A percentile compares a stretch with the other conserved stretches of the same genome.
These are phyloP conservation scores for Fraxinus americana DNA, from an alignment of 257 asterid genomes.

Conservation along the genomic window DNA sequence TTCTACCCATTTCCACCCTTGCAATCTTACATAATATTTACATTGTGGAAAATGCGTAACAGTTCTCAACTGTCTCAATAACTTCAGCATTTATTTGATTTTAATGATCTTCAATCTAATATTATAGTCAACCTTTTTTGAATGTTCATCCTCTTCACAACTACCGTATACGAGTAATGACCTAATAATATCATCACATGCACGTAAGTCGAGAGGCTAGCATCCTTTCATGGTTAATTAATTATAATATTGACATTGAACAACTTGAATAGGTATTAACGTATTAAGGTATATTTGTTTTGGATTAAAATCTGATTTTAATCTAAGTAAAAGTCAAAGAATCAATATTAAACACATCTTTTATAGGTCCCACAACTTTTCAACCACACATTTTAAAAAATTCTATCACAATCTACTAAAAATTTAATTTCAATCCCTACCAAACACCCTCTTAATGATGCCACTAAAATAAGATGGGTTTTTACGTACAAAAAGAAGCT, in stretches of 20 bases:
- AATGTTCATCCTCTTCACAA: slow-evolving; percentile 11
- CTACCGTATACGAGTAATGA: background rate
- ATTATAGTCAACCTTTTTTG: slow-evolving; percentile 7
- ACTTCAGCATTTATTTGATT: slow-evolving; percentile 54
- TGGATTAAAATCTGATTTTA: too few relatives aligned
- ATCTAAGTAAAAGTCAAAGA: too few relatives aligned
- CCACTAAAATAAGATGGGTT: background rate
- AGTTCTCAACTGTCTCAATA: slow-evolving; percentile 50
- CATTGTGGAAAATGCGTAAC: too few relatives aligned
- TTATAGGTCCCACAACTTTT: too few relatives aligned
- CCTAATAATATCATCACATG: slow-evolving; percentile 36
- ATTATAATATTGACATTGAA: slow-evolving; percentile 36
- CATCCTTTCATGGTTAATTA: slow-evolving; percentile 21
- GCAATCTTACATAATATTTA: too few relatives aligned
- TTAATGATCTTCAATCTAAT: slow-evolving; percentile 47
- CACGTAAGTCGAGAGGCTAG: slow-evolving; percentile 4
- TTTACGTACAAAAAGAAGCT: background rate
- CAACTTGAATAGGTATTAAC: slow-evolving; percentile 15
- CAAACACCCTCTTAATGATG: background rate
- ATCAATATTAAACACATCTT: too few relatives aligned
- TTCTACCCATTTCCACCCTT: too few relatives aligned
- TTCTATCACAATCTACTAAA: too few relatives aligned
- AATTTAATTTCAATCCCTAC: too few relatives aligned
- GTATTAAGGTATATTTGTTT: too few relatives aligned
- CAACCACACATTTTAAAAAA: too few relatives aligned